phyloP scores from a whole-genome alignment of 2,329 filamentous ascomycete genomes.

The Penicillium nordicum region DNA sequence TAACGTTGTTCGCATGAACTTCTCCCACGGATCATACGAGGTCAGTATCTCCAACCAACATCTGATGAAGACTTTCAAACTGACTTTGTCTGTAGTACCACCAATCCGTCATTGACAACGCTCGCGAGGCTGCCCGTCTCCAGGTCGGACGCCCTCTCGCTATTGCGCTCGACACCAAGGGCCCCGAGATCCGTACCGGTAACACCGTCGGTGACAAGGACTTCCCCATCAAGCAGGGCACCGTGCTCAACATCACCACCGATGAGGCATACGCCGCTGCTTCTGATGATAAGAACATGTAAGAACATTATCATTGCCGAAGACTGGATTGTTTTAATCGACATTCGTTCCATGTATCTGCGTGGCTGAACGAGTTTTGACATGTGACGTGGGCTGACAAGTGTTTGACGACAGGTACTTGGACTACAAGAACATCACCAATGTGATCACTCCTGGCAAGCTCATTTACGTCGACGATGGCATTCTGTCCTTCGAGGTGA shows the following conservation, averaged over 20 bases:
- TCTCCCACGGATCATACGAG: slow-evolving; percentile 88
- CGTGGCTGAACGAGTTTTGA: neutral
- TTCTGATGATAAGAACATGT: slow-evolving; percentile 93
- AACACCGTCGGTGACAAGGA: slow-evolving; percentile 69
- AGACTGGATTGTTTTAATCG: neutral
- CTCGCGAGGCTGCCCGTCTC: slow-evolving; percentile 75
- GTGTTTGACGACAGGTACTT: slow-evolving; percentile 64
- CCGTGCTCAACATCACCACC: slow-evolving; percentile 91
- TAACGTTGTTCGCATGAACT: slow-evolving; percentile 99
- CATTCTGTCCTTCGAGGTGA: slow-evolving; percentile 92
- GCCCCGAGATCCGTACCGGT: slow-evolving; percentile 82
- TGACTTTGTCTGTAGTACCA: slow-evolving; percentile 63
- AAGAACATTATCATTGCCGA: slow-evolving; percentile 36
- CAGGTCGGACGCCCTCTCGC: slow-evolving; percentile 83
- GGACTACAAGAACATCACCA: slow-evolving; percentile 99
- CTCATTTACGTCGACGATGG: slow-evolving; percentile 98
- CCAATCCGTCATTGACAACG: slow-evolving; percentile 96
- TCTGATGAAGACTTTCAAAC: neutral
- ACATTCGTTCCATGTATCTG: neutral
- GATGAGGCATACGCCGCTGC: slow-evolving; percentile 85
- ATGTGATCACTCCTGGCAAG: slow-evolving; percentile 87
- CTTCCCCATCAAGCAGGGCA: slow-evolving; percentile 76
- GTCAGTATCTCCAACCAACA: slow-evolving; percentile 32
- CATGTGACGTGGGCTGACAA: slow-evolving; percentile 15
- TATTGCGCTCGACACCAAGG: slow-evolving; percentile 86